Evolutionary conservation across 2,329 filamentous ascomycete species (phyloP).

Genomic region (Calonectria hawksworthii): DNA sequence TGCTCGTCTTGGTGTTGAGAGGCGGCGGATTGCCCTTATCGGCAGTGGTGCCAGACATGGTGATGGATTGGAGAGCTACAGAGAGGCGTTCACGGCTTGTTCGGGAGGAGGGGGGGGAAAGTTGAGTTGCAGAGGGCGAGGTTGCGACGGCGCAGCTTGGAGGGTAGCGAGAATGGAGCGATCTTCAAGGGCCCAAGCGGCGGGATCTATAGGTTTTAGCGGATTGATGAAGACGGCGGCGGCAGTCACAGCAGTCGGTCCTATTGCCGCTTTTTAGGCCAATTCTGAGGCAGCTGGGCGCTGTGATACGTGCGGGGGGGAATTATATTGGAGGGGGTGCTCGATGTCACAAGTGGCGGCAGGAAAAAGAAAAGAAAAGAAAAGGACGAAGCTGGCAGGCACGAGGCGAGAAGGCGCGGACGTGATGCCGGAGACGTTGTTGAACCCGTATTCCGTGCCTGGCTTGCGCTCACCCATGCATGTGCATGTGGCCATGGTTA

Average conservation of each 20-base stretch:
- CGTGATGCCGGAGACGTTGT: not conserved
- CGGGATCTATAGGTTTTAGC: not conserved
- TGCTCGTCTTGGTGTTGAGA: slow-evolving; percentile 34
- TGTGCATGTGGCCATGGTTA: not conserved
- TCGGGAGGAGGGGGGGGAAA: not conserved
- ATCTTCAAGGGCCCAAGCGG: slow-evolving; percentile 2
- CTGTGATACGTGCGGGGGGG: not conserved
- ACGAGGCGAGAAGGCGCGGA: not conserved
- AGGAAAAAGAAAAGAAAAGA: not conserved
- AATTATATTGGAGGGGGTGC: slow-evolving; percentile 5
- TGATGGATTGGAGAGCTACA: slow-evolving; percentile 22
- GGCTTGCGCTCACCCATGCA: not conserved
- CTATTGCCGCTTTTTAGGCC: not conserved
- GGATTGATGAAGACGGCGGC: not conserved
- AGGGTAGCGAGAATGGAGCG: not conserved
- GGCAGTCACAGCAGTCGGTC: not conserved
- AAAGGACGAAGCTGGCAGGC: not conserved
- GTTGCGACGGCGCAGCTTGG: not conserved
- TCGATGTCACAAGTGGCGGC: not conserved
- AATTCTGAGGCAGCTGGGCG: not conserved
- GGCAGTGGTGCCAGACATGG: slow-evolving; percentile 39
- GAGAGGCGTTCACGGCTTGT: not conserved
- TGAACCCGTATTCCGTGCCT: not conserved
- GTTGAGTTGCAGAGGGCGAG: not conserved
- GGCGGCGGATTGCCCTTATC: slow-evolving; percentile 38